Evolutionary conservation across 371 early-diverging fungal genomes (phyloP), one percentile per base, ranked within the genome.

Genomic region (Mortierella sp.): DNA sequence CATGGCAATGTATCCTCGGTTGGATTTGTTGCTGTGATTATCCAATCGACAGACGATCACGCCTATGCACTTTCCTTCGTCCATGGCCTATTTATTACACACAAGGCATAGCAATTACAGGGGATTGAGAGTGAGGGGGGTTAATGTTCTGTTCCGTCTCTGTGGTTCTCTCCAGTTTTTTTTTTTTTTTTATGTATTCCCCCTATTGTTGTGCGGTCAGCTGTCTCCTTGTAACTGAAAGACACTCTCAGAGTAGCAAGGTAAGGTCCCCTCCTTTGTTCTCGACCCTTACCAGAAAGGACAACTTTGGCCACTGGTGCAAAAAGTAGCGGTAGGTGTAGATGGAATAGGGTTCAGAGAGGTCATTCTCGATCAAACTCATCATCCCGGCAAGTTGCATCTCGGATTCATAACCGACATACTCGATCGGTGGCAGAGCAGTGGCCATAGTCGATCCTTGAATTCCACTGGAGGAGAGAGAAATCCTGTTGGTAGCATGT

Each of bases 251-350:
- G n/a, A n/a, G n/a, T n/a, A n/a, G n/a, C n/a, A n/a, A n/a, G n/a
- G n/a, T n/a, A n/a, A n/a, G n/a, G n/a, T n/a, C n/a, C n/a, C n/a
- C n/a, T n/a, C n/a, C n/a, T n/a, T n/a, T n/a, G n/a, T 37, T 37
- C 37, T 37, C 37, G 37, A 5, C 9, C 37, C 73, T 82, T 79
- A 92, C 96, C 70, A 95, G 74, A 66, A 94, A 93, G 64, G 94
- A 95, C 29, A 96, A 86, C 50, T 89, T 82, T 2, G 94, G 95
- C 96, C 96, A 96, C 60, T 93, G 90, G 68, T 94, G 92, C 14
- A 98, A 87, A 72, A 98, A 98, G 82, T 95, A 98, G n/a, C 98
- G 93, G 84, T 98, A 98, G 1, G 99, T 98, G 82, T 95, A 98
- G 51, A 98, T 90, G 4, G 97, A 94, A 79, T 98, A 98, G 0